Base-by-base conservation (phyloP, 192 early-diverging fungal genomes). In the Coemansia sp. region DNA sequence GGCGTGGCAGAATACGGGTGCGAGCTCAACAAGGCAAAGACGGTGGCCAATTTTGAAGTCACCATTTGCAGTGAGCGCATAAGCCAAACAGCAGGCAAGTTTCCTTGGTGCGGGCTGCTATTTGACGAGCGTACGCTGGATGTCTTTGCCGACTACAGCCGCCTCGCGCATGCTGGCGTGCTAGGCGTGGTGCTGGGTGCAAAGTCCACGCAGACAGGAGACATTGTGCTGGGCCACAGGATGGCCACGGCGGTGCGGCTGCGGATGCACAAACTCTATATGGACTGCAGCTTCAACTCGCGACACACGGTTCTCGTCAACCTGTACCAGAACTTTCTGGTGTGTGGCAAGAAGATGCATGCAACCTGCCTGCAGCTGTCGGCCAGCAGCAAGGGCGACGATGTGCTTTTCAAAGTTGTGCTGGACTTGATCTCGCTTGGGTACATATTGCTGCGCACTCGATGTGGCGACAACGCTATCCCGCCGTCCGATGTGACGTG, bases 81-180 rank as follows among this genome's bases (percentile, higher is more conserved):
- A 15, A 39, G 46, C 34, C 65, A 80, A 19, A 40, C 74, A 29
- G 40, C 61, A 43, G 15, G 43, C 0, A 34, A 17, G 32, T 68
- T 79, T 32, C 63, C 65, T 9, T 97, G 92, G 88, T 95, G 92
- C 65, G 95, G 93, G 1, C 70, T 92, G 14, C 68, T 92, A 4
- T 83, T 97, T 52, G 60, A 92, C 56, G 83, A 84, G 18, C 61
- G 54, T 46, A 86, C 79, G 7, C 79, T 95, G 21, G 77, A 89
- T 24, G 85, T 93, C 34, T 72, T 80, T 42, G 76, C 58, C 3
- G 91, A 96, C 65, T 96, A 90, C 52, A 67, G 64, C 3, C 83
- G 88, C 17, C 81, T 88, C 18, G 55, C 60, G 19, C 57, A 55
- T 4, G 56, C 56, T 1, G 69, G 67, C 63, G 73, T 82, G 55